phyloP scores from a whole-genome alignment of 768 basidiomycete species.

The Collybia mongolica region DNA sequence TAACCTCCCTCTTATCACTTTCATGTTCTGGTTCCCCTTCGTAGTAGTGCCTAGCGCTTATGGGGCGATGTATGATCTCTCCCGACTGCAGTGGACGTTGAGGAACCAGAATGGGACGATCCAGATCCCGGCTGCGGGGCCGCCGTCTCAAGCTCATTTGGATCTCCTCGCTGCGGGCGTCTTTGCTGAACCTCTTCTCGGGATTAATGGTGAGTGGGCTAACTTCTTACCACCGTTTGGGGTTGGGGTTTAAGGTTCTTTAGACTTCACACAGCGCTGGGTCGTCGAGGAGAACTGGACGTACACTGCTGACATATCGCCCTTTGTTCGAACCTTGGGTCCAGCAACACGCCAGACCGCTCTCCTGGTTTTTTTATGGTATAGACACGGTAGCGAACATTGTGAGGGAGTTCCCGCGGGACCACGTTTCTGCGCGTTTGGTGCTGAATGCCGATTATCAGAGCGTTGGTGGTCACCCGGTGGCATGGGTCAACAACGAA shows the following conservation, averaged over 20 bases:
- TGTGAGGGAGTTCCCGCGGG: slow-evolving; percentile 25
- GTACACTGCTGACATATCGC: slow-evolving; percentile 51
- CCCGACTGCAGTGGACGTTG: slow-evolving; percentile 49
- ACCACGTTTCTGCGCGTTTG: background rate
- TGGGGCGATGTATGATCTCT: slow-evolving; percentile 38
- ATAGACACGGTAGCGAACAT: slow-evolving; percentile 59
- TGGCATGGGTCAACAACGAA: slow-evolving; percentile 59
- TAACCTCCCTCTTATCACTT: background rate
- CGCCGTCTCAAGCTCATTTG: slow-evolving; percentile 54
- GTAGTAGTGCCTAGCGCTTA: slow-evolving; percentile 1
- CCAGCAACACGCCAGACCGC: slow-evolving; percentile 24
- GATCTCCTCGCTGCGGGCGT: slow-evolving; percentile 51
- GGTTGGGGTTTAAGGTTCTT: background rate
- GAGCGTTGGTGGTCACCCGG: slow-evolving; percentile 49
- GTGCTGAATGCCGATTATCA: slow-evolving; percentile 11
- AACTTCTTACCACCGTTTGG: background rate
- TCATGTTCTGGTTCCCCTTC: background rate
- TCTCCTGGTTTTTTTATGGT: slow-evolving; percentile 53
- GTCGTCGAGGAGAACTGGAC: slow-evolving; percentile 58
- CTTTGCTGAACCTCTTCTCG: slow-evolving; percentile 52
- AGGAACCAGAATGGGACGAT: slow-evolving; percentile 54
- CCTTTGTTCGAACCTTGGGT: slow-evolving; percentile 30
- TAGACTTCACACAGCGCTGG: slow-evolving; percentile 58
- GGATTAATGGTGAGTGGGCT: slow-evolving; percentile 45
- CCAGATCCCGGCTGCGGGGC: slow-evolving; percentile 47